Conservation (phyloP, 305 asterid genomes). For the Caryopteris hybrid region DNA sequence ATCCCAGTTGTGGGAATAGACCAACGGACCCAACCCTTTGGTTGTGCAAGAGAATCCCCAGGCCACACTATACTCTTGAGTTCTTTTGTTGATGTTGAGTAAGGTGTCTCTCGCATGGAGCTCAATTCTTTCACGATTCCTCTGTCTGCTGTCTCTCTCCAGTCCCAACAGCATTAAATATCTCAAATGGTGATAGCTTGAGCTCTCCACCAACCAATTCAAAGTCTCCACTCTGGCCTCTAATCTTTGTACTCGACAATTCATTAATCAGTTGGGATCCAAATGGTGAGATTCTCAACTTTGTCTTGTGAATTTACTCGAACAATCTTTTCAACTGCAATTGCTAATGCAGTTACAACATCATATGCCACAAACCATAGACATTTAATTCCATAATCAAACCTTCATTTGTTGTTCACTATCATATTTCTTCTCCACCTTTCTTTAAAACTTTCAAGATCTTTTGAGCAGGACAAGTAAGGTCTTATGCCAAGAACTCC, state of each 20-base stretch:
- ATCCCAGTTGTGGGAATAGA: constrained; percentile 33
- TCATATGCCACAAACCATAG: constrained; percentile 57
- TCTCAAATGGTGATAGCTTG: constrained; percentile 38
- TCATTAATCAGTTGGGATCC: constrained; percentile 41
- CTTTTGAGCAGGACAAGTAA: constrained; percentile 26
- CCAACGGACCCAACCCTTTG: constrained; percentile 59
- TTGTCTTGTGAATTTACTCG: not conserved
- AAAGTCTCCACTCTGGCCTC: constrained; percentile 54
- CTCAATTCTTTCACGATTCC: constrained; percentile 31
- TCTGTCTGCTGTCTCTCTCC: constrained; percentile 44
- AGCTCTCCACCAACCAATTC: constrained; percentile 30
- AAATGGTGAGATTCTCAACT: constrained; percentile 24
- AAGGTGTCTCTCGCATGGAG: not conserved
- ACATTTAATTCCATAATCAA: constrained; percentile 30
- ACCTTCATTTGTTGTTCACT: not conserved
- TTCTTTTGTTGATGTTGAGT: constrained; percentile 22
- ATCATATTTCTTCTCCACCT: constrained; percentile 40
- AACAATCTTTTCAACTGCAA: constrained; percentile 38
- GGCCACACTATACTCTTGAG: constrained; percentile 55
- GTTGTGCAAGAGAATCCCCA: constrained; percentile 39
- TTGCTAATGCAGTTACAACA: constrained; percentile 45
- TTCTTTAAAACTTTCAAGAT: constrained; percentile 31
- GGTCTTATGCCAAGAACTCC: constrained; percentile 61
- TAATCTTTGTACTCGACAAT: constrained; percentile 26
- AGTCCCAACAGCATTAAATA: constrained; percentile 44